phyloP scores from a whole-genome alignment of 768 basidiomycete species.

The Boletellus ananiceps region DNA sequence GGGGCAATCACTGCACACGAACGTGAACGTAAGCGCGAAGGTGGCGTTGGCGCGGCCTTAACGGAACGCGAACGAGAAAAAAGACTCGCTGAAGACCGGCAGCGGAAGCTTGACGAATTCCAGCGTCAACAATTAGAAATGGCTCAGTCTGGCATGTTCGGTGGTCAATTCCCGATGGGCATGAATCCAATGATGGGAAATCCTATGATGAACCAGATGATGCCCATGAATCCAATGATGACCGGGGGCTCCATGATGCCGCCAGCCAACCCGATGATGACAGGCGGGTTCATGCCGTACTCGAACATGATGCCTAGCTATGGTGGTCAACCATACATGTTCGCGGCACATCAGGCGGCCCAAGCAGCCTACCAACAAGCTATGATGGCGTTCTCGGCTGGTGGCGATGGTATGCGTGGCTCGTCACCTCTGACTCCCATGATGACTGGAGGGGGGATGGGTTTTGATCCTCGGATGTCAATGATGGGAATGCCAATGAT shows the following conservation, averaged over 20 bases:
- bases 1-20: slow-evolving; percentile 96
- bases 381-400: slow-evolving; percentile 80
- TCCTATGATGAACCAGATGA: slow-evolving; percentile 50
- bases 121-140: slow-evolving; percentile 89
- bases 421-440: slow-evolving; percentile 44
- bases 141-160: slow-evolving; percentile 78
- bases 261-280: slow-evolving; percentile 46
- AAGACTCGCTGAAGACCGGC: slow-evolving; percentile 85
- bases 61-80: slow-evolving; percentile 95
- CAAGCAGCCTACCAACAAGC: slow-evolving; percentile 86
- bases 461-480: slow-evolving; percentile 74
- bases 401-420: slow-evolving; percentile 48
- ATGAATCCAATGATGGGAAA: slow-evolving; percentile 74
- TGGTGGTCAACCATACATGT: slow-evolving; percentile 72
- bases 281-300: slow-evolving; percentile 45
- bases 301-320: slow-evolving; percentile 38
- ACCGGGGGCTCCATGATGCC: slow-evolving; percentile 50
- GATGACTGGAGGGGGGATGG: slow-evolving; percentile 54
- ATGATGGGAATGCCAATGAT: slow-evolving; percentile 79
- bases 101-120: slow-evolving; percentile 87
- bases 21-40: slow-evolving; percentile 88
- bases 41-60: slow-evolving; percentile 89
- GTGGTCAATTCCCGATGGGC: slow-evolving; percentile 38
- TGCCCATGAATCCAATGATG: slow-evolving; percentile 56
- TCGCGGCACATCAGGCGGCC: slow-evolving; percentile 78